Conservation (phyloP, 1,284 basidiomycete species). For the Heterobasidion parviporum region DNA sequence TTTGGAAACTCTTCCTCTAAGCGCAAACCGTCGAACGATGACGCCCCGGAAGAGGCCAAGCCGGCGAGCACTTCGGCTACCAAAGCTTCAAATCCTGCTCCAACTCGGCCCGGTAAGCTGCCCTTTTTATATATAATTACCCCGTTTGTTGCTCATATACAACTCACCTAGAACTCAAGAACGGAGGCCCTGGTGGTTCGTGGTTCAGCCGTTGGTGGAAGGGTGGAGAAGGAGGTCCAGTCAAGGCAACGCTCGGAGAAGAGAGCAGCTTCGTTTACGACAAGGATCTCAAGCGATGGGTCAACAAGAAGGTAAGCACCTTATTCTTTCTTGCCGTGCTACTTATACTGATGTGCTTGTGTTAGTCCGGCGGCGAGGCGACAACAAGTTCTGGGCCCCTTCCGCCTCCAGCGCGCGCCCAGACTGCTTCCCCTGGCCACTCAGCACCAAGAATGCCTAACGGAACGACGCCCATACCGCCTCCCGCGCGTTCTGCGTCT, state of each 20-base stretch:
- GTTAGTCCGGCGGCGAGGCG: constrained; percentile 46
- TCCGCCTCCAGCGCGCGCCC: constrained; percentile 65
- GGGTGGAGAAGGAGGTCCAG: constrained; percentile 55
- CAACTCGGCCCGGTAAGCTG: constrained; percentile 20
- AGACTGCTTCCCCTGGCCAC: constrained; percentile 71
- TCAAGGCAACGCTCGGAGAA: constrained; percentile 91
- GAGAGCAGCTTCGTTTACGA: constrained; percentile 92
- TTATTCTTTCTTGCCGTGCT: constrained; percentile 1
- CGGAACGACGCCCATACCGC: constrained; percentile 22
- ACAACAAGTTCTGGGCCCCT: constrained; percentile 44
- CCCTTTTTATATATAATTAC: no score
- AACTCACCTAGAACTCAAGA: constrained; percentile 16
- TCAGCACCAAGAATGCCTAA: constrained; percentile 19
- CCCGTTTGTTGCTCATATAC: constrained; percentile 2
- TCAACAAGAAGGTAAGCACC: constrained; percentile 79
- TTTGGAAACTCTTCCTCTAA: constrained; percentile 61
- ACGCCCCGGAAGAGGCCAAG: constrained; percentile 6
- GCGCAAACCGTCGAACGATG: constrained; percentile 8
- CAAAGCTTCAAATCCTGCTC: constrained; percentile 9
- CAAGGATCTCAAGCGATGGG: constrained; percentile 91
- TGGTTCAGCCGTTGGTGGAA: constrained; percentile 83
- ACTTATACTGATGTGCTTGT: constrained; percentile 4
- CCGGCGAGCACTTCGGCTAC: constrained; percentile 10
- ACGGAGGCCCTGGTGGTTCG: constrained; percentile 32
- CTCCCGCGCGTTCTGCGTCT: constrained; percentile 51